Evolutionary conservation across 2,329 filamentous ascomycete species (phyloP).

Genomic region (Fonsecaea pugnacius): DNA sequence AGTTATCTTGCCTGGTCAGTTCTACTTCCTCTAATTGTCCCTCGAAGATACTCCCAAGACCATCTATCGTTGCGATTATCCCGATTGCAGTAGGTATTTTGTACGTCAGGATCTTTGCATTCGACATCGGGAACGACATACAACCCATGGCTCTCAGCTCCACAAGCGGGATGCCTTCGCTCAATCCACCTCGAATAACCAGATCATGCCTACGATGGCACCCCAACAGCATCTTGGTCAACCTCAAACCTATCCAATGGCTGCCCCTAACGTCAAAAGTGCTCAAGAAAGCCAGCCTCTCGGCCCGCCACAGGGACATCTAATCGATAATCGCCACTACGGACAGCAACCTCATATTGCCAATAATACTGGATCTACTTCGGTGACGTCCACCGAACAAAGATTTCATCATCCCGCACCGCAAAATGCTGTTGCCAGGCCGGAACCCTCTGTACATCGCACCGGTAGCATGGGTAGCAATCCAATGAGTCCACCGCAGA

Average conservation of each 20-base stretch:
- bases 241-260: conserved; percentile 41
- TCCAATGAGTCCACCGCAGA: conserved; percentile 39
- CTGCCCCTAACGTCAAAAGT: conserved; percentile 40
- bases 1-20: conserved; percentile 42
- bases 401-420: conserved; percentile 40
- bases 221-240: conserved; percentile 28
- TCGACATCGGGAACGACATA: conserved; percentile 79
- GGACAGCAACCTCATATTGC: conserved; percentile 21
- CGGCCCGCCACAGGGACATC: conserved; percentile 1
- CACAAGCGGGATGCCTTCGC: conserved; percentile 55
- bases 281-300: conserved; percentile 16
- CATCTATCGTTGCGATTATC: conserved; percentile 91
- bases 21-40: conserved; percentile 6
- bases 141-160: conserved; percentile 61
- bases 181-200: conserved; percentile 37
- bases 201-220: conserved; percentile 28
- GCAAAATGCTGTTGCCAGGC: conserved; percentile 35
- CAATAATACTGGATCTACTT: conserved; percentile 24
- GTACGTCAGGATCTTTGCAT: conserved; percentile 92
- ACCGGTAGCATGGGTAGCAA: conserved; percentile 40
- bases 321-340: conserved; percentile 13
- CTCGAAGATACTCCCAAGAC: conserved; percentile 82
- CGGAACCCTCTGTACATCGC: conserved; percentile 40
- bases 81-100: conserved; percentile 86
- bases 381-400: conserved; percentile 33